Evolutionary conservation across 176 grass and related monocot genomes (phyloP).

Genomic region (Eleusine indica): DNA sequence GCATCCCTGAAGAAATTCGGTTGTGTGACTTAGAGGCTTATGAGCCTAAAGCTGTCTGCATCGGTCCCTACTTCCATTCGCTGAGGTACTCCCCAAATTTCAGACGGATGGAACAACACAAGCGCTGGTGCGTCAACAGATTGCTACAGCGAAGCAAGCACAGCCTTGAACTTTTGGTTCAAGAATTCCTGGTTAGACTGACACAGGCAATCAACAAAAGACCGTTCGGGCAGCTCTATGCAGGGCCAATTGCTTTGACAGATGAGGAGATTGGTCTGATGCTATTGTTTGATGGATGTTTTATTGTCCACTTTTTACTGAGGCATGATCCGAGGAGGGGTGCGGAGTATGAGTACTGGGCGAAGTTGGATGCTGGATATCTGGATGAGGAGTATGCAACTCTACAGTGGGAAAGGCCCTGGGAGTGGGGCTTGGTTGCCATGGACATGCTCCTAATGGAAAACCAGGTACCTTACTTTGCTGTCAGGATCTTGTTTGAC

Average conservation of each 20-base stretch:
- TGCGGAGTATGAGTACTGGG: neutral
- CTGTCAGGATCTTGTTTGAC: conserved; percentile 34
- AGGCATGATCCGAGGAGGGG: conserved; percentile 11
- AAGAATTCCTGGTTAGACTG: conserved; percentile 13
- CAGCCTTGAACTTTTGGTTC: conserved; percentile 14
- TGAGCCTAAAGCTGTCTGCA: conserved; percentile 24
- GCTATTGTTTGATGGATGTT: conserved; percentile 40
- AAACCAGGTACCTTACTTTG: conserved; percentile 27
- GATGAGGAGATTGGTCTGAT: conserved; percentile 18
- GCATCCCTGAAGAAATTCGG: conserved; percentile 18
- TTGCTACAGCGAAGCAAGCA: conserved; percentile 4
- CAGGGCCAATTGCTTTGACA: conserved; percentile 7
- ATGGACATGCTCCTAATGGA: conserved; percentile 20
- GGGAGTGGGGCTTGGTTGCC: conserved; percentile 34
- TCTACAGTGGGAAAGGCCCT: conserved; percentile 31
- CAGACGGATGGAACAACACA: conserved; percentile 17
- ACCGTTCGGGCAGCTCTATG: conserved; percentile 17
- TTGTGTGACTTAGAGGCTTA: conserved; percentile 14
- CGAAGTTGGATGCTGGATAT: conserved; percentile 21
- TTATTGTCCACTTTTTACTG: conserved; percentile 9
- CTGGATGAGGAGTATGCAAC: conserved; percentile 22
- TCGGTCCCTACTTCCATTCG: conserved; percentile 13
- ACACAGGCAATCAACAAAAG: neutral
- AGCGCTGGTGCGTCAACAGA: neutral
- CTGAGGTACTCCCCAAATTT: conserved; percentile 18